These are phyloP conservation scores for Carpinus viminea DNA, from an alignment of 306 rosid genomes.

Conservation along the genomic window DNA sequence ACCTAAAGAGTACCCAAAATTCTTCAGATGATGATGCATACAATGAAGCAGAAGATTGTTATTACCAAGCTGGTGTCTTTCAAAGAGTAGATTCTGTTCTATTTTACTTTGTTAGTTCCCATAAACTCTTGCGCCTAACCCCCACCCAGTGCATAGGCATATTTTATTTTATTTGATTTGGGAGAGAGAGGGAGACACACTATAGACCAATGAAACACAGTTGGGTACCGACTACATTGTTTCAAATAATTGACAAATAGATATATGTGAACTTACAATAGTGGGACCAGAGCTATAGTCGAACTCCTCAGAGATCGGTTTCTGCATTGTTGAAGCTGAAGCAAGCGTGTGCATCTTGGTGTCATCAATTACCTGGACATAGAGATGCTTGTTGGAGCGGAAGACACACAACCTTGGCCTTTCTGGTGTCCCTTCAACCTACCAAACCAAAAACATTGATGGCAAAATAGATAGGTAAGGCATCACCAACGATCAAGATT, in stretches of 20 bases:
- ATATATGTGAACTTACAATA: constrained; percentile 53
- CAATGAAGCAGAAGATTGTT: not conserved
- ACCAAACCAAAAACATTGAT: constrained; percentile 22
- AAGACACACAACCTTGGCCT: constrained; percentile 89
- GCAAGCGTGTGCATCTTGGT: constrained; percentile 92
- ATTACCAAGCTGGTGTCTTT: not conserved
- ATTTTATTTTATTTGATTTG: not conserved
- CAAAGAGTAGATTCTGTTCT: not conserved
- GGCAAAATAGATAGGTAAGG: constrained; percentile 10
- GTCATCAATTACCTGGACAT: constrained; percentile 95
- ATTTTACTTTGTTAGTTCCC: not conserved
- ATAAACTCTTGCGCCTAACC: not conserved
- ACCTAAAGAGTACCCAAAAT: not conserved
- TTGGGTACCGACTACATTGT: constrained; percentile 7
- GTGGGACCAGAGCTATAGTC: constrained; percentile 79
- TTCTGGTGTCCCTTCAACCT: constrained; percentile 97
- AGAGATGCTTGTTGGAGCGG: constrained; percentile 93
- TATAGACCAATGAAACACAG: constrained; percentile 12
- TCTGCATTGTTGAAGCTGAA: constrained; percentile 89
- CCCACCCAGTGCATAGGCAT: no score
- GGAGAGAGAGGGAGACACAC: constrained; percentile 1
- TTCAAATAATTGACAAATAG: not conserved
- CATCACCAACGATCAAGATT: constrained; percentile 14
- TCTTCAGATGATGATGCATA: not conserved
- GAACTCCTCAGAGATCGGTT: constrained; percentile 69